A percentile compares a stretch with the other conserved stretches of the same genome.
Evolutionary conservation across 768 basidiomycete genomes (phyloP).

Genomic region (Clavulina sp.): DNA sequence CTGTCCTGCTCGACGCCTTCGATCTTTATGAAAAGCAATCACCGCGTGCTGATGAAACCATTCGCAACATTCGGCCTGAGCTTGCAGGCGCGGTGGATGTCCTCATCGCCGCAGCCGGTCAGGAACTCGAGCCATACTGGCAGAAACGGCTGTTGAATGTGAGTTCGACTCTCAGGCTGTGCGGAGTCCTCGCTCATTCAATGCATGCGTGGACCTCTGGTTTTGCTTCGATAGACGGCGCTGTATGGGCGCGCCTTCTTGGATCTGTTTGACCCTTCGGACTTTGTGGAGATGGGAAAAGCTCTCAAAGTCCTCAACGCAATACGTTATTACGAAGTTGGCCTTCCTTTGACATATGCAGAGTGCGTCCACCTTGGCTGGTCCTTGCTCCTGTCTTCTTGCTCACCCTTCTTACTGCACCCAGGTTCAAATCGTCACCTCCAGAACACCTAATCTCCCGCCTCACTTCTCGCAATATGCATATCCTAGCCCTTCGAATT

Average conservation of each 20-base stretch:
- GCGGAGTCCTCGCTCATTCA: neutral
- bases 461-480: conserved; percentile 71
- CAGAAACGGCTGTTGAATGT: conserved; percentile 76
- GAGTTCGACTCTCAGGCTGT: conserved; percentile 16
- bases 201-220: neutral
- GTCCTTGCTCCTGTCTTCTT: neutral
- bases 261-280: conserved; percentile 80
- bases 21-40: conserved; percentile 69
- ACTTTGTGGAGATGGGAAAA: conserved; percentile 86
- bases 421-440: conserved; percentile 44
- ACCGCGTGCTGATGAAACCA: conserved; percentile 85
- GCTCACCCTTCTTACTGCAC: neutral
- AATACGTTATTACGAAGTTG: conserved; percentile 78
- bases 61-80: conserved; percentile 74
- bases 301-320: conserved; percentile 88
- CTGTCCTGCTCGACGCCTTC: conserved; percentile 86
- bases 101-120: conserved; percentile 84
- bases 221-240: conserved; percentile 45
- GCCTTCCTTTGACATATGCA: conserved; percentile 79
- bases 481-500: conserved; percentile 82
- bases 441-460: conserved; percentile 67
- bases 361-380: conserved; percentile 37
- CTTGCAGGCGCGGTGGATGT: conserved; percentile 75
- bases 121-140: conserved; percentile 83
- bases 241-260: conserved; percentile 90